phyloP scores from a whole-genome alignment of 1,284 basidiomycete species.

The Boletus sp. region DNA sequence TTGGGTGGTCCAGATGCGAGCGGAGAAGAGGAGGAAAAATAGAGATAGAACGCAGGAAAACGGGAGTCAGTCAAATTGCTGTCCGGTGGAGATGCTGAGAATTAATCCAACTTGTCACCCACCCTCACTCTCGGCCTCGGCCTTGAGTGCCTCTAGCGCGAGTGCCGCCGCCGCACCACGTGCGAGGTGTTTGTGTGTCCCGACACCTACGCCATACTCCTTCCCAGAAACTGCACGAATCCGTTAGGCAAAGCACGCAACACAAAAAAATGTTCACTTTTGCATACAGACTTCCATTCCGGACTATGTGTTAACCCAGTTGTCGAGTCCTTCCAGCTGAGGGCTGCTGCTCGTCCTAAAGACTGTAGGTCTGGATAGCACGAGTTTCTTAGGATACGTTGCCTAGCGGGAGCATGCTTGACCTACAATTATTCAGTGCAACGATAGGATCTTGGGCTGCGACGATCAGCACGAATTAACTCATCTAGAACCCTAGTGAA shows the following conservation, averaged over 20 bases:
- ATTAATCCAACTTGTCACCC: conserved; percentile 11
- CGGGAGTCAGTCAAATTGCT: background rate
- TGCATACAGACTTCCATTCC: conserved; percentile 55
- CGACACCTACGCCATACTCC: conserved; percentile 32
- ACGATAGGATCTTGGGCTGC: conserved; percentile 32
- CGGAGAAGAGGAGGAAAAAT: conserved; percentile 4
- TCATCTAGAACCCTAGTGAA: background rate
- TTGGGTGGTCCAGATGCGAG: background rate
- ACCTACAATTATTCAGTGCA: conserved; percentile 45
- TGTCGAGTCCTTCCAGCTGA: conserved; percentile 52
- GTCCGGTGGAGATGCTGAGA: background rate
- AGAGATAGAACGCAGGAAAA: background rate
- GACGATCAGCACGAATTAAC: conserved; percentile 17
- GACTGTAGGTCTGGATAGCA: conserved; percentile 50
- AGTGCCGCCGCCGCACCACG: conserved; percentile 51
- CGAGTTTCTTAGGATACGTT: conserved; percentile 3
- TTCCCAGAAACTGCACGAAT: conserved; percentile 25
- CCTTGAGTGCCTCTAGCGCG: conserved; percentile 37
- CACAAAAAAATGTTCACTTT: conserved; percentile 40
- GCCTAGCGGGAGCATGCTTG: background rate
- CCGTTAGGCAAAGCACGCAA: conserved; percentile 15
- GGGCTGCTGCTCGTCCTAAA: conserved; percentile 36
- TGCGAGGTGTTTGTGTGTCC: conserved; percentile 49
- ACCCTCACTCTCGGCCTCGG: conserved; percentile 20
- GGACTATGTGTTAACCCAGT: conserved; percentile 47